Evolutionary conservation across 129 eudicot species (phyloP).

Genomic region (Lactuca sativa): DNA sequence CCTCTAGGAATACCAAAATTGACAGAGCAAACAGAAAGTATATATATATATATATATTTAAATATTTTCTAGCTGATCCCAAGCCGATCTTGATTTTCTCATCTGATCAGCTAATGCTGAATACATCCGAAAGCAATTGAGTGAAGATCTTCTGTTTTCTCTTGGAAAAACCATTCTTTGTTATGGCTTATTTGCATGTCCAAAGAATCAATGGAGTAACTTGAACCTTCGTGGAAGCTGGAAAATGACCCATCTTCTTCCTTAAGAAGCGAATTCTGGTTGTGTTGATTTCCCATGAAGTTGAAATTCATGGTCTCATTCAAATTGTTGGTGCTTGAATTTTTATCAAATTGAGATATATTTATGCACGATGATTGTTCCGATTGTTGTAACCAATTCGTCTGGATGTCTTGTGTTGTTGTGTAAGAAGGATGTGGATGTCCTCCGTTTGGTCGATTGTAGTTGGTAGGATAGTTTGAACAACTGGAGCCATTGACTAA

Average conservation of each 20-base stretch:
- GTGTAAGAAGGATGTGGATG: slow-evolving; percentile 38
- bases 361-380: slow-evolving; percentile 39
- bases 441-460: slow-evolving; percentile 42
- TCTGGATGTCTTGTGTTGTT: slow-evolving; percentile 60
- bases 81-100: slow-evolving; percentile 27
- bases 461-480: slow-evolving; percentile 43
- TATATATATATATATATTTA: slow-evolving; percentile 12
- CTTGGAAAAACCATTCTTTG: slow-evolving; percentile 59
- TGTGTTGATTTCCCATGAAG: slow-evolving; percentile 34
- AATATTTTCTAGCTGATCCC: slow-evolving; percentile 31
- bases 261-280: slow-evolving; percentile 29
- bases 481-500: slow-evolving; percentile 34
- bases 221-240: slow-evolving; percentile 60
- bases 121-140: slow-evolving; percentile 70
- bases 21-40: slow-evolving; percentile 28
- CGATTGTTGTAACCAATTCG: slow-evolving; percentile 57
- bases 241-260: slow-evolving; percentile 61
- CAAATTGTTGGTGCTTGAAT: slow-evolving; percentile 21
- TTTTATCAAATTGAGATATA: slow-evolving; percentile 53
- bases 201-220: slow-evolving; percentile 58
- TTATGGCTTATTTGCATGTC: slow-evolving; percentile 45
- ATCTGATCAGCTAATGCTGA: slow-evolving; percentile 39
- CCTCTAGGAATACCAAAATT: slow-evolving; percentile 36
- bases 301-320: slow-evolving; percentile 41
- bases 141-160: slow-evolving; percentile 65